Evolutionary conservation across 2,329 filamentous ascomycete genomes (phyloP), one percentile per base, ranked within the genome.

Genomic region (Microdochium paspali): DNA sequence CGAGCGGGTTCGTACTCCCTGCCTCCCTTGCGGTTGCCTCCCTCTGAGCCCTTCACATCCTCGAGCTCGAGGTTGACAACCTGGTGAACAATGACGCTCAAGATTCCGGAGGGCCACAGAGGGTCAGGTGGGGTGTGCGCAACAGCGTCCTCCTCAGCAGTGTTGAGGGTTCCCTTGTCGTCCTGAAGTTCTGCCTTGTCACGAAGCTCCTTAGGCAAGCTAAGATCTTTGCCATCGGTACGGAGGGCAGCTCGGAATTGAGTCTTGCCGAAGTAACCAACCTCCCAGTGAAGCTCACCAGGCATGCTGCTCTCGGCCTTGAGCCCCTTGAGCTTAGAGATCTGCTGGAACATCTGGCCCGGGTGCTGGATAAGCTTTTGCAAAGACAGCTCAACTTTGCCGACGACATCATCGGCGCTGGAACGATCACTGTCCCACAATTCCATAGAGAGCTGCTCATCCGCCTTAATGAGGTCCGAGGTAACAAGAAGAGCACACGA

Each of bases 391-490:
- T 97, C 90, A 18, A 97, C 81, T 65, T 96, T 96, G 47, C 93
- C 93, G 13, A 96, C 90, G 43, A 96, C 86, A 57, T 97, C 93
- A 60, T 97, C 93, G 1, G 91, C 88, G 10, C 88, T 93, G 35
- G 87, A 88, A 43, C 90, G 79, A 63, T 97, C 93, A 45, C 88
- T 95, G 65, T 97, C 93, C 93, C 93, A 97, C 1, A 97, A 78
- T 62, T 97, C 91, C 53, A 97, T 83, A 10, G 89, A 91, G 3
- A 97, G 75, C 60, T 93, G 89, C 67, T 98, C 93, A 53, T 96
- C 85, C 0, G 87, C 91, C 66, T 93, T 94, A 70, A 97, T 88
- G 46, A 95, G 74, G 53, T 96, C 90, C 0, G 87, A 79, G 0
- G 87, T 95, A 5, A 98, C 87, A 15, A 96, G 71, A 18, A 97